Evolutionary conservation across 352 stramenopile species (phyloP).

Genomic region (Phytophthora sp.): DNA sequence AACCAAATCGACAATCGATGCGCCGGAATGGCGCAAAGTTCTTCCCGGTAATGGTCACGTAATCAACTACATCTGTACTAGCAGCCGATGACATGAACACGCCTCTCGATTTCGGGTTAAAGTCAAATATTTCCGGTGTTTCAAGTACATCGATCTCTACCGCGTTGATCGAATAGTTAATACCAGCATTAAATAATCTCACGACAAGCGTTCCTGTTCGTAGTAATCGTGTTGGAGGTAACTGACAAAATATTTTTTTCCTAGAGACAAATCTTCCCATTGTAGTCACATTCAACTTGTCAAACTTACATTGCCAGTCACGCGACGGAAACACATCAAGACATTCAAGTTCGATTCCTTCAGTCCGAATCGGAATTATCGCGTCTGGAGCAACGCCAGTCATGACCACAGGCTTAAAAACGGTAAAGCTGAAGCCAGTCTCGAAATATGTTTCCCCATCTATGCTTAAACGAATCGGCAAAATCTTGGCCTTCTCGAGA

Average conservation of each 20-base stretch:
- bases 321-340: conserved; percentile 24
- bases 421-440: conserved; percentile 41
- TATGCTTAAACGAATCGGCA: conserved; percentile 42
- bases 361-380: conserved; percentile 35
- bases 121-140: conserved; percentile 43
- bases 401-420: conserved; percentile 31
- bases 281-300: conserved; percentile 34
- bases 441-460: conserved; percentile 35
- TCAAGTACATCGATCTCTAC: conserved; percentile 35
- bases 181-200: conserved; percentile 19
- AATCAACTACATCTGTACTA: conserved; percentile 9
- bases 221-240: conserved; percentile 14
- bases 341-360: conserved; percentile 30
- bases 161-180: conserved; percentile 35
- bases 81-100: conserved; percentile 1
- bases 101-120: conserved; percentile 31
- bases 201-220: conserved; percentile 24
- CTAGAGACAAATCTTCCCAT: conserved; percentile 31
- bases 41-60: conserved; percentile 41
- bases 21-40: conserved; percentile 51
- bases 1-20: conserved; percentile 48
- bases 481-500: neutral
- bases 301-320: conserved; percentile 41
- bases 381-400: conserved; percentile 23
- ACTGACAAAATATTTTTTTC: conserved; percentile 28